These are phyloP conservation scores for Penium margaritaceum DNA, from an alignment of 139 green algal species.

Conservation along the genomic window DNA sequence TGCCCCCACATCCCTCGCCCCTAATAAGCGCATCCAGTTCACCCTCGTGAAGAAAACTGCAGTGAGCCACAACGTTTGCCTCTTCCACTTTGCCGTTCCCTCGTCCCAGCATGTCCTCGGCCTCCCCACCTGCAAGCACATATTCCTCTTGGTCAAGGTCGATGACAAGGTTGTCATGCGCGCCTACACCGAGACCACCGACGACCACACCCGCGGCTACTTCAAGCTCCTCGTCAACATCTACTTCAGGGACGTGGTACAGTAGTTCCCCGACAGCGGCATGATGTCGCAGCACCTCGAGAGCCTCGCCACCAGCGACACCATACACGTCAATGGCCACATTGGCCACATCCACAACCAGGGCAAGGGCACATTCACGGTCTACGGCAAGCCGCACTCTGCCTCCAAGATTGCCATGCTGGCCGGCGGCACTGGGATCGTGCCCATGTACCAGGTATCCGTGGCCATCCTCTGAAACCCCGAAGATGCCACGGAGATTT, in stretches of 20 bases:
- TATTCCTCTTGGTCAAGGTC: conserved; percentile 71
- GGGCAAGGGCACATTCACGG: conserved; percentile 43
- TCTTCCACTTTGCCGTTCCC: conserved; percentile 88
- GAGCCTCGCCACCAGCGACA: conserved; percentile 72
- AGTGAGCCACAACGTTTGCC: conserved; percentile 74
- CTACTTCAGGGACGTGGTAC: conserved; percentile 68
- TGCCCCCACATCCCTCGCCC: conserved; percentile 52
- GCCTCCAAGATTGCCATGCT: conserved; percentile 74
- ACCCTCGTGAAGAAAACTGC: conserved; percentile 68
- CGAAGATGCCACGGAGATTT: conserved; percentile 71
- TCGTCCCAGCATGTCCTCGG: conserved; percentile 74
- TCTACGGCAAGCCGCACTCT: conserved; percentile 36
- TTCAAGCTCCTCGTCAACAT: conserved; percentile 95
- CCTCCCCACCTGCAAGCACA: conserved; percentile 85
- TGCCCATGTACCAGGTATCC: conserved; percentile 50
- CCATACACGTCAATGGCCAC: conserved; percentile 85
- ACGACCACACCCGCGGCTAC: conserved; percentile 67
- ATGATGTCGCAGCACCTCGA: conserved; percentile 72
- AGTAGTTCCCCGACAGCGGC: conserved; percentile 77
- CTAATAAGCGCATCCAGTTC: conserved; percentile 69
- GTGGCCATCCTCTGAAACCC: conserved; percentile 70
- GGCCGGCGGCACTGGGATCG: conserved; percentile 85
- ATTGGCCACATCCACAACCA: conserved; percentile 85
- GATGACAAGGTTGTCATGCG: conserved; percentile 82
- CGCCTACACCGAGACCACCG: conserved; percentile 84